Percentiles rank a stretch among this genome's conserved stretches.
Evolutionary conservation across 768 basidiomycete genomes (phyloP).

Genomic region (Amanita jacksonii): DNA sequence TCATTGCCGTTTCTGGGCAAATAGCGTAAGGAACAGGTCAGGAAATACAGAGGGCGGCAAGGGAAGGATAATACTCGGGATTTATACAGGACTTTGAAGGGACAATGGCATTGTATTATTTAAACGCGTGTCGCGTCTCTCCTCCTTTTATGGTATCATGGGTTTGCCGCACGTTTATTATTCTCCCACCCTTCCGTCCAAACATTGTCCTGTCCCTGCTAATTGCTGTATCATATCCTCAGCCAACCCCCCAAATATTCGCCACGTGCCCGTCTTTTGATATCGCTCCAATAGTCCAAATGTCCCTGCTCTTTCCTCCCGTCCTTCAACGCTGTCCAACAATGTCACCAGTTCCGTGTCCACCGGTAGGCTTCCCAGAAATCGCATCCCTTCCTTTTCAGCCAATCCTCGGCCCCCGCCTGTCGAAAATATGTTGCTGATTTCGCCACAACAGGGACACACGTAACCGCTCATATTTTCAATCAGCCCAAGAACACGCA

Average conservation of each 20-base stretch:
- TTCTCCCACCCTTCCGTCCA: too few species aligned
- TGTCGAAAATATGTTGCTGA: constrained; percentile 90
- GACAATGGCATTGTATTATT: constrained; percentile 7
- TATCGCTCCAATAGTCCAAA: constrained; percentile 57
- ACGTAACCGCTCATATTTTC: constrained; percentile 99
- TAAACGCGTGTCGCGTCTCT: neutral
- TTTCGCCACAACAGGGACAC: constrained; percentile 94
- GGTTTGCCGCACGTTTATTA: too few species aligned
- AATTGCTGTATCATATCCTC: constrained; percentile 12
- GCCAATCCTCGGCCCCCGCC: constrained; percentile 92
- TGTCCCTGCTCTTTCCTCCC: constrained; percentile 17
- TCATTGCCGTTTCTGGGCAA: too few species aligned
- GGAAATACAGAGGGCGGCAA: too few species aligned
- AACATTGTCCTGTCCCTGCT: neutral
- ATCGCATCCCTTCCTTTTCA: constrained; percentile 55
- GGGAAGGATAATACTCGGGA: neutral
- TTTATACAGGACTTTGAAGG: neutral
- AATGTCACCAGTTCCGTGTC: constrained; percentile 86
- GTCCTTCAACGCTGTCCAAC: constrained; percentile 55
- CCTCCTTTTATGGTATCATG: constrained; percentile 5
- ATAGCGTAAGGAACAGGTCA: too few species aligned
- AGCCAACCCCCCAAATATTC: constrained; percentile 56
- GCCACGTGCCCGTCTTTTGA: constrained; percentile 54
- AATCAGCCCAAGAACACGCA: constrained; percentile 85
- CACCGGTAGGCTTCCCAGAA: constrained; percentile 86